A percentile compares a stretch with the other conserved stretches of the same genome.
These are phyloP conservation scores for Jamesozyma gamospora DNA, from an alignment of 805 yeast genomes.

Conservation along the genomic window DNA sequence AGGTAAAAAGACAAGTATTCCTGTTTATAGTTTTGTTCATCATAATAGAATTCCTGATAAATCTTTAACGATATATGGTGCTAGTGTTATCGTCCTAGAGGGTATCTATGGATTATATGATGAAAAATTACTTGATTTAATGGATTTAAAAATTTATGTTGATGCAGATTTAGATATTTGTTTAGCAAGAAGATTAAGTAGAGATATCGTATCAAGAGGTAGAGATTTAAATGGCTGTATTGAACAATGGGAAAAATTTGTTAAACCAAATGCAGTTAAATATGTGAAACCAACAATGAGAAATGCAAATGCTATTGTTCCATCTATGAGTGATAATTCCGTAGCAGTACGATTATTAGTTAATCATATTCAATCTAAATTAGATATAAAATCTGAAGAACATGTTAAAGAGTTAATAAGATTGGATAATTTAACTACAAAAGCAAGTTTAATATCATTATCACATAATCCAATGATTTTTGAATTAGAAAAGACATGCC, in stretches of 20 bases:
- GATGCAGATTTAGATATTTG: conserved; percentile 93
- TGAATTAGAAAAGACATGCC: conserved; percentile 44
- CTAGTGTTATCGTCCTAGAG: conserved; percentile 85
- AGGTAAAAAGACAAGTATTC: conserved; percentile 59
- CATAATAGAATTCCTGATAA: conserved; percentile 56
- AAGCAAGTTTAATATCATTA: conserved; percentile 1
- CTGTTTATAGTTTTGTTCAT: conserved; percentile 56
- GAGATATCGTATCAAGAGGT: conserved; percentile 82
- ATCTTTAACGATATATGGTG: conserved; percentile 76
- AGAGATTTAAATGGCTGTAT: conserved; percentile 75
- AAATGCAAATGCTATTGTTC: conserved; percentile 80
- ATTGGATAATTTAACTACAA: conserved; percentile 28
- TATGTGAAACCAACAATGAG: conserved; percentile 56
- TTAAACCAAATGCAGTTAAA: conserved; percentile 81
- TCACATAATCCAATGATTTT: conserved; percentile 15
- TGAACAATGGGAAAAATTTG: conserved; percentile 82
- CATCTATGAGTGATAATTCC: conserved; percentile 75
- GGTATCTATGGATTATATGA: conserved; percentile 82
- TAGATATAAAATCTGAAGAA: conserved; percentile 49
- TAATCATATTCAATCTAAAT: conserved; percentile 65
- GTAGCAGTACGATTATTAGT: conserved; percentile 75
- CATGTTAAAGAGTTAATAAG: conserved; percentile 57
- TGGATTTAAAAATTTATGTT: conserved; percentile 83
- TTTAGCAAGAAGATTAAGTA: conserved; percentile 72
- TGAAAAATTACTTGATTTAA: conserved; percentile 53